Evolutionary conservation across 2,329 filamentous ascomycete species (phyloP).

Genomic region (Rhytidhysteron rufulum): DNA sequence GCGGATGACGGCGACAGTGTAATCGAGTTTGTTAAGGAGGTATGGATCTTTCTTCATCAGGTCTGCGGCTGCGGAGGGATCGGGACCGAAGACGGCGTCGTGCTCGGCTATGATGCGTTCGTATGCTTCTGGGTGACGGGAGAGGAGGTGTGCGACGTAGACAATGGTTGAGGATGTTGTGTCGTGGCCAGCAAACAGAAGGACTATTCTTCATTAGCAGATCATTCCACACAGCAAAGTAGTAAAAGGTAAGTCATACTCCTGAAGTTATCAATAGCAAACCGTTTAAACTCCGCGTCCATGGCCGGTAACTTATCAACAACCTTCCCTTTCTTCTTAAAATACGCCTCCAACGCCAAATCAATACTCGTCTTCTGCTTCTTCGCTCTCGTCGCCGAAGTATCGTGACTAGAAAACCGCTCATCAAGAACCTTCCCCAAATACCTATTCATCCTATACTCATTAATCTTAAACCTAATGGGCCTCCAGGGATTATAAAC

Average conservation of each 20-base stretch:
- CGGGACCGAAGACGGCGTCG: slow-evolving; percentile 22
- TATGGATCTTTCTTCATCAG: slow-evolving; percentile 18
- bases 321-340: slow-evolving; percentile 28
- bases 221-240: no score
- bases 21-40: slow-evolving; percentile 27
- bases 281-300: slow-evolving; percentile 18
- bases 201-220: background rate
- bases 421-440: slow-evolving; percentile 34
- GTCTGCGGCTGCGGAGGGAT: slow-evolving; percentile 8
- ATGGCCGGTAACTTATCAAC: slow-evolving; percentile 12
- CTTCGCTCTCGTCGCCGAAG: slow-evolving; percentile 17
- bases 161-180: slow-evolving; percentile 28
- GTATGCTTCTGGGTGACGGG: slow-evolving; percentile 15
- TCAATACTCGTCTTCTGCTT: slow-evolving; percentile 36
- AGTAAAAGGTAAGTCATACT: no score
- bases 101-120: slow-evolving; percentile 22
- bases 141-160: slow-evolving; percentile 23
- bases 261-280: slow-evolving; percentile 21
- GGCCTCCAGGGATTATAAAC: slow-evolving; percentile 34
- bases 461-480: slow-evolving; percentile 31
- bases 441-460: slow-evolving; percentile 34
- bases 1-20: slow-evolving; percentile 27
- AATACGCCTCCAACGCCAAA: slow-evolving; percentile 36
- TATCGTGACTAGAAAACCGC: slow-evolving; percentile 29
- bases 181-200: slow-evolving; percentile 12